Base-by-base conservation (phyloP, 2,329 filamentous ascomycete species). In the Diaporthe vexans region DNA sequence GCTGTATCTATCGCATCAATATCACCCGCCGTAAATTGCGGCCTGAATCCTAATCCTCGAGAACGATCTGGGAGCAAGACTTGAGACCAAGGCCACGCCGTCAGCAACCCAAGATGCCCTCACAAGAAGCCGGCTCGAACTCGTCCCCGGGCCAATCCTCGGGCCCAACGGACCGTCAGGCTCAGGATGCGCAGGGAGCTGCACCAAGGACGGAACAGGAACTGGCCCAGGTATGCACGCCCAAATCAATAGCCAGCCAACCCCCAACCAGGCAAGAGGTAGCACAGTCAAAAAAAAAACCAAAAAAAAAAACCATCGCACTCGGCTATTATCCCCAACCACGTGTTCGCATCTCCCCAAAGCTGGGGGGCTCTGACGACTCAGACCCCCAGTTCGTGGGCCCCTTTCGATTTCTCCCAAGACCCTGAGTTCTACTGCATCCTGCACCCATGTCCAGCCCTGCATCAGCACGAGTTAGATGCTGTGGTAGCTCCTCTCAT, bases 171-270 rank as follows among this genome's bases (percentile, higher is more conserved):
- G 33, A 57, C 17, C 40, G 52, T 51, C 67, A 69, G n/a, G 59
- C 59, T 48, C 58, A 52, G 29, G 37, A 57, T 15, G 17, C 46
- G 19, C 59, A 58, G 51, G 69, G 46, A 63, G 33, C 52, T 40
- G 63, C 68, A 19, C 74, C 72, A 13, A 65, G 69, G 56, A 72
- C 72, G 19, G 69, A 74, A 15, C 74, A 74, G 33, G 74, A 76
- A 48, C 63, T 76, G 33, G 69, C 69, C 37, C 74, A 76, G 74
- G 74, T 76, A 68, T 17, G 63, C 33, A 24, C 19, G 11, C 61
- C 19, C 29, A 52, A 58, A 57, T 54, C 51, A 71, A 43, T 43
- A 40, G 19, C 10, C 8, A 13, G n/a, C 35, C 35, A 37, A 9
- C n/a, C 10, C 61, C 40, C 40, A 26, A 40, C 37, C 37, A 40